A percentile compares a stretch with the other conserved stretches of the same genome.
phyloP scores from a whole-genome alignment of 257 asterid species.

The Rubia yunnanensis region DNA sequence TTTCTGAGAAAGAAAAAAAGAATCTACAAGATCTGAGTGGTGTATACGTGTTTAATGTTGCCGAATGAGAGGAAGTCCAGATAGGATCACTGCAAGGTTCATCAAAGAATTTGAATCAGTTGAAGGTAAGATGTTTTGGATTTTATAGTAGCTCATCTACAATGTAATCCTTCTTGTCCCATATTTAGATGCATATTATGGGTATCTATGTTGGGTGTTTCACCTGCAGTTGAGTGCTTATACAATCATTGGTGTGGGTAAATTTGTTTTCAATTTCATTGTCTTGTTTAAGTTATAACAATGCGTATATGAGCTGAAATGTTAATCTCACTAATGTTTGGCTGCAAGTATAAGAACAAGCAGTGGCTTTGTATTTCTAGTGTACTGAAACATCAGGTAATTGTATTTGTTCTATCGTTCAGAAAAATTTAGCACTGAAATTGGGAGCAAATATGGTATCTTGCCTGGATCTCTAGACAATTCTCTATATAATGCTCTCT shows the following conservation, averaged over 20 bases:
- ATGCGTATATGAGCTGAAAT: neutral
- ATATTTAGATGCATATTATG: constrained; percentile 4
- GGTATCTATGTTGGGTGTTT: neutral
- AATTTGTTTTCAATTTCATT: neutral
- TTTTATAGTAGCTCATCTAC: neutral
- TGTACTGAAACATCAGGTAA: too few species aligned
- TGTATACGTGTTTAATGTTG: constrained; percentile 82
- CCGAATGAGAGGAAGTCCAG: constrained; percentile 85
- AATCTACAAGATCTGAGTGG: constrained; percentile 80
- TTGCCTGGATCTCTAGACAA: constrained; percentile 81
- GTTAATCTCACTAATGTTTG: too few species aligned
- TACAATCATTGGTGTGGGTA: neutral
- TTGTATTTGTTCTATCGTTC: constrained; percentile 30
- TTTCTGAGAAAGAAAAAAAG: constrained; percentile 79
- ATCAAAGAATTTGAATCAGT: constrained; percentile 78
- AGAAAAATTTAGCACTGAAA: constrained; percentile 61
- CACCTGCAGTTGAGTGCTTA: neutral
- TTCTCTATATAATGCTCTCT: constrained; percentile 87
- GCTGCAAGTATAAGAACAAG: too few species aligned
- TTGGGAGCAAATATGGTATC: constrained; percentile 84
- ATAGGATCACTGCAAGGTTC: constrained; percentile 87
- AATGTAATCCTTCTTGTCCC: neutral
- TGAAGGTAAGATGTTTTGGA: constrained; percentile 35
- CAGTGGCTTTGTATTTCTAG: too few species aligned
- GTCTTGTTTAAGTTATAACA: neutral